phyloP scores from a whole-genome alignment of 2,329 filamentous ascomycete genomes.

The Aspergillus aculeatinus region DNA sequence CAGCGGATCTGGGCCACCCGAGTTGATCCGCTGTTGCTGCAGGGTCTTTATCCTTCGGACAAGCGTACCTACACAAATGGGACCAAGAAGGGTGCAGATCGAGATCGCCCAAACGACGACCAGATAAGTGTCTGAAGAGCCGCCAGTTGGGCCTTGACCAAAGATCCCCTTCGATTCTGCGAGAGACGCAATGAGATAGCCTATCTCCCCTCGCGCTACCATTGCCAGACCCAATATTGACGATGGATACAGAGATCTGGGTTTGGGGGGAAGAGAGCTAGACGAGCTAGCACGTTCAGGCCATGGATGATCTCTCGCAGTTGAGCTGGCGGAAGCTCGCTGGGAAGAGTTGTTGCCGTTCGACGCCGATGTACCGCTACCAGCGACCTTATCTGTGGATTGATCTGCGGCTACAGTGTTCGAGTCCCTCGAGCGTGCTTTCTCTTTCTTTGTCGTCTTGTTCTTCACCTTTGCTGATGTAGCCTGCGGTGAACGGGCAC shows the following conservation, averaged over 20 bases:
- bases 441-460: neutral
- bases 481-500: neutral
- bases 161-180: constrained; percentile 47
- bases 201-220: constrained; percentile 77
- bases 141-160: neutral
- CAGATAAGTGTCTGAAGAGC: neutral
- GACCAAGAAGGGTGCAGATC: neutral
- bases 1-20: neutral
- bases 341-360: neutral
- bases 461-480: constrained; percentile 2
- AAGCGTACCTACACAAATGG: neutral
- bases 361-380: neutral
- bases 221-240: constrained; percentile 67
- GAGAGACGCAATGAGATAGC: constrained; percentile 70
- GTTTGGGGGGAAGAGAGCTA: constrained; percentile 41
- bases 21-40: neutral
- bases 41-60: neutral
- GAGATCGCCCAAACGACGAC: neutral
- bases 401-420: neutral
- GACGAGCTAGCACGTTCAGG: neutral
- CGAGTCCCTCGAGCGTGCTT: neutral
- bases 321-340: neutral
- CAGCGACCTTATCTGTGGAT: neutral
- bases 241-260: constrained; percentile 65
- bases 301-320: neutral